Percentiles rank a stretch among this genome's conserved stretches.
Conservation (phyloP, 345 rosid species). For the Melastoma malabathricum region DNA sequence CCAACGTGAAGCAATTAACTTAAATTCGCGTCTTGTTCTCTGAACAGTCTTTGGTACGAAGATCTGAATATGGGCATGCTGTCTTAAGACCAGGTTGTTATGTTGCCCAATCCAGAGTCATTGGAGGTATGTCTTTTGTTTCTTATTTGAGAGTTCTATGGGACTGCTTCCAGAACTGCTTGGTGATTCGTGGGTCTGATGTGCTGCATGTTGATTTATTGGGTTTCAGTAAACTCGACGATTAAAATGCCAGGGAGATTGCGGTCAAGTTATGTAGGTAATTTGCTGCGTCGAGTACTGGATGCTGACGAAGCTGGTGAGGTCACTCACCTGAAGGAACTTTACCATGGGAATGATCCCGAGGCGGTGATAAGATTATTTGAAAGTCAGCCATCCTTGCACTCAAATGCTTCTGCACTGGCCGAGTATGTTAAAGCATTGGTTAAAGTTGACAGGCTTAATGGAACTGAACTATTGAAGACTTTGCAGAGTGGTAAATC, state of each 20-base stretch:
- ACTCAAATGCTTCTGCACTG: slow-evolving; percentile 49
- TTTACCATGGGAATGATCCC: slow-evolving; percentile 64
- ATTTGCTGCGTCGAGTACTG: slow-evolving; percentile 60
- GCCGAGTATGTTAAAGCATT: slow-evolving; percentile 82
- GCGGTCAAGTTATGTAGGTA: slow-evolving; percentile 62
- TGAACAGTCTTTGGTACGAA: slow-evolving; percentile 45
- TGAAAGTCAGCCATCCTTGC: slow-evolving; percentile 70
- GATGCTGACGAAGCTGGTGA: slow-evolving; percentile 61
- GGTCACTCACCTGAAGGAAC: slow-evolving; percentile 59
- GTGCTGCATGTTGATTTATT: background rate
- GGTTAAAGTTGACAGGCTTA: slow-evolving; percentile 78
- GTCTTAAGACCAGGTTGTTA: slow-evolving; percentile 27
- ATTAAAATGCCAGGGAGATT: slow-evolving; percentile 26
- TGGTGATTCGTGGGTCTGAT: too few species aligned
- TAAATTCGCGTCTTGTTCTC: background rate
- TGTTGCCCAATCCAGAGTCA: slow-evolving; percentile 16
- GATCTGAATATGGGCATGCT: slow-evolving; percentile 26
- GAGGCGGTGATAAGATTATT: slow-evolving; percentile 73
- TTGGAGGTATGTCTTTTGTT: slow-evolving; percentile 20
- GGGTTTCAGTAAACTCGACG: slow-evolving; percentile 21
- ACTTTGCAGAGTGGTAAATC: slow-evolving; percentile 63
- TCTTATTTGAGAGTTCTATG: too few species aligned
- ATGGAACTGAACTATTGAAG: slow-evolving; percentile 65
- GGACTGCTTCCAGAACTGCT: too few species aligned
- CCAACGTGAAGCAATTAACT: too few species aligned